phyloP scores from a whole-genome alignment of 169 alveolate genomes.

The Eimeria brunetti region DNA sequence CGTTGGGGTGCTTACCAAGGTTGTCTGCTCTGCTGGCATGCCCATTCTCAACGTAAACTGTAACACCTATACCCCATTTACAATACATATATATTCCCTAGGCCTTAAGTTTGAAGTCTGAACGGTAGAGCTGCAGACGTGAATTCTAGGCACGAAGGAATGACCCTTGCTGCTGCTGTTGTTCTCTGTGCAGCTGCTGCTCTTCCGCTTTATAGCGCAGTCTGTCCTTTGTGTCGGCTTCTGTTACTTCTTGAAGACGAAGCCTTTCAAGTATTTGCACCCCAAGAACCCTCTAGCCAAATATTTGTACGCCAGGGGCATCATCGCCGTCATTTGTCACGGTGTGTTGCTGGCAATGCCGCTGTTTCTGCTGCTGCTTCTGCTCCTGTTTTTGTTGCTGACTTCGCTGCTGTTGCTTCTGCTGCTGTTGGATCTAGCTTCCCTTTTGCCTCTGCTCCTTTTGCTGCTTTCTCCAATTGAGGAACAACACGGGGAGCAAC shows the following conservation, averaged over 20 bases:
- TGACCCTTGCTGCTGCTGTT: not conserved
- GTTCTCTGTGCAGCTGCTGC: not conserved
- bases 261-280: slow-evolving; percentile 18
- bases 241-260: not conserved
- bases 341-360: slow-evolving; percentile 1
- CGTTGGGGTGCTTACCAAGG: slow-evolving; percentile 44
- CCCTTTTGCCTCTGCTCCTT: not conserved
- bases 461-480: not conserved
- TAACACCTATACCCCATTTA: not conserved
- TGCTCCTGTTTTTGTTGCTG: not conserved
- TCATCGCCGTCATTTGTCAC: slow-evolving; percentile 44
- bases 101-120: not conserved
- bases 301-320: slow-evolving; percentile 20
- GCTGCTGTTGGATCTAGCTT: not conserved
- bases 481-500: not conserved
- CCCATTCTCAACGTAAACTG: slow-evolving; percentile 42
- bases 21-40: slow-evolving; percentile 29
- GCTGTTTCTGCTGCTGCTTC: not conserved
- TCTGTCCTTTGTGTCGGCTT: slow-evolving; percentile 24
- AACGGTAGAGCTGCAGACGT: not conserved
- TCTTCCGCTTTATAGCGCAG: slow-evolving; percentile 12
- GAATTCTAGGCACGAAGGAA: not conserved
- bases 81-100: not conserved
- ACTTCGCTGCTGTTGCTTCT: not conserved
- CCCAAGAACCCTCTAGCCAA: slow-evolving; percentile 17